These are phyloP conservation scores for Clonostachys sp. DNA, from an alignment of 2,329 filamentous ascomycete genomes.

Conservation along the genomic window DNA sequence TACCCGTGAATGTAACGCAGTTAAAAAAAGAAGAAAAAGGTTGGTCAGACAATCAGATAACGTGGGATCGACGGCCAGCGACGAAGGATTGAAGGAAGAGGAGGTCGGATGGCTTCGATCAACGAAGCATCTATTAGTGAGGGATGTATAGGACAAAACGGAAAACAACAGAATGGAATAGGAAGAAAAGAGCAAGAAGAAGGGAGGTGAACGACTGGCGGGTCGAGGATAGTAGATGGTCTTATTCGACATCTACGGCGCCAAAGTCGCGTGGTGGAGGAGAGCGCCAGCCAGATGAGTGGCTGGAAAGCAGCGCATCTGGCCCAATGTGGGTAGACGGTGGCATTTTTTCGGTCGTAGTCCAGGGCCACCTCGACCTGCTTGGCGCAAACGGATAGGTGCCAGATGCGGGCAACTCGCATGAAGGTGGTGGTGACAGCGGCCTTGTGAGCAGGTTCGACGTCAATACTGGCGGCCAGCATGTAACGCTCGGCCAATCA, in stretches of 20 bases:
- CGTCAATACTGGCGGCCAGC: too few relatives aligned
- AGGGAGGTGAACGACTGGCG: constrained; percentile 10
- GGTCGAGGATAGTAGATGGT: constrained; percentile 5
- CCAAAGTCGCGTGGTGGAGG: too few relatives aligned
- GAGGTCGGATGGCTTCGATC: constrained; percentile 39
- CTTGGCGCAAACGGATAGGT: too few relatives aligned
- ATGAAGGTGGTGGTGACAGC: too few relatives aligned
- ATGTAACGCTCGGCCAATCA: too few relatives aligned
- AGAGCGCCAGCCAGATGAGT: too few relatives aligned
- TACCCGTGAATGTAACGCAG: neutral
- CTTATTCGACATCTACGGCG: constrained; percentile 4
- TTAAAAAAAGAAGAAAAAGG: constrained; percentile 8
- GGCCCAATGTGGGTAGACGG: too few relatives aligned
- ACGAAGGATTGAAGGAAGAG: constrained; percentile 14
- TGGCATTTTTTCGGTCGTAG: too few relatives aligned
- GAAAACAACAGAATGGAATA: constrained; percentile 19
- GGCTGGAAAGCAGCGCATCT: too few relatives aligned
- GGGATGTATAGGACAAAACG: constrained; percentile 15
- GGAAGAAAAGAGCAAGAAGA: constrained; percentile 23
- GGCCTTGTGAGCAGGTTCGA: too few relatives aligned
- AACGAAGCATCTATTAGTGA: constrained; percentile 31
- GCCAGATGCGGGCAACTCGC: too few relatives aligned
- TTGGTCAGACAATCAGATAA: constrained; percentile 2
- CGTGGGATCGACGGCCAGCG: constrained; percentile 26
- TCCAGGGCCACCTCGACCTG: too few relatives aligned